Evolutionary conservation across 106 monocot genomes (phyloP).

Genomic region (Acorus gramineus): DNA sequence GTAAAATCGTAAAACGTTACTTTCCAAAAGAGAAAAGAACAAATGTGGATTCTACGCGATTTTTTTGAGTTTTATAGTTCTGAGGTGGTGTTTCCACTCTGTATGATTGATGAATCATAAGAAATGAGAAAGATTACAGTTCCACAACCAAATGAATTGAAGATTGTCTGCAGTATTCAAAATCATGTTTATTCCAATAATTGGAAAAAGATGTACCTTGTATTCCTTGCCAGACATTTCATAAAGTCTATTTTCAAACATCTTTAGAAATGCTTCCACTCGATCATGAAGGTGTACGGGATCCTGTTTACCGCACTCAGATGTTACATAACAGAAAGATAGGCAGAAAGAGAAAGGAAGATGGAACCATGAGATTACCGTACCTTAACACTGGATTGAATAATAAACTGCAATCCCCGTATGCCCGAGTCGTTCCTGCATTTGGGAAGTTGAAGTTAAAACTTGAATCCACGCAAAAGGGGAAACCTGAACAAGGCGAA

Average conservation of each 20-base stretch:
- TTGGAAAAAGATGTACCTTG: conserved; percentile 23
- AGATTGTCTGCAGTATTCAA: no score
- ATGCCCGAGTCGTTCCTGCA: conserved; percentile 73
- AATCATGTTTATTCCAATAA: no score
- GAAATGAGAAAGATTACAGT: no score
- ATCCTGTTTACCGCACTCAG: conserved; percentile 33
- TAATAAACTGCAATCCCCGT: conserved; percentile 59
- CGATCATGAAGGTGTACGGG: conserved; percentile 71
- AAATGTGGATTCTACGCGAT: no score
- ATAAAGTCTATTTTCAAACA: conserved; percentile 57
- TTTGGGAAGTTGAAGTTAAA: neutral
- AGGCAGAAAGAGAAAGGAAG: neutral
- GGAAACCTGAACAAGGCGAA: no score
- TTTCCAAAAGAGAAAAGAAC: no score
- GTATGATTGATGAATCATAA: no score
- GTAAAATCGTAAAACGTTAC: no score
- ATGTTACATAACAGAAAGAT: neutral
- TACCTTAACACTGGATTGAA: conserved; percentile 91
- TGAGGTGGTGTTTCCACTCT: neutral
- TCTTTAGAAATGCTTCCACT: conserved; percentile 64
- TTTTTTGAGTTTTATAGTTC: no score
- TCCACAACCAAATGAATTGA: no score
- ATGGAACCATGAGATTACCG: neutral
- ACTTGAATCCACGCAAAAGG: no score
- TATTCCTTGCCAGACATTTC: conserved; percentile 61